Evolutionary conservation across 164 flowering plant genomes (phyloP).

Genomic region (Dillenia turbinata): DNA sequence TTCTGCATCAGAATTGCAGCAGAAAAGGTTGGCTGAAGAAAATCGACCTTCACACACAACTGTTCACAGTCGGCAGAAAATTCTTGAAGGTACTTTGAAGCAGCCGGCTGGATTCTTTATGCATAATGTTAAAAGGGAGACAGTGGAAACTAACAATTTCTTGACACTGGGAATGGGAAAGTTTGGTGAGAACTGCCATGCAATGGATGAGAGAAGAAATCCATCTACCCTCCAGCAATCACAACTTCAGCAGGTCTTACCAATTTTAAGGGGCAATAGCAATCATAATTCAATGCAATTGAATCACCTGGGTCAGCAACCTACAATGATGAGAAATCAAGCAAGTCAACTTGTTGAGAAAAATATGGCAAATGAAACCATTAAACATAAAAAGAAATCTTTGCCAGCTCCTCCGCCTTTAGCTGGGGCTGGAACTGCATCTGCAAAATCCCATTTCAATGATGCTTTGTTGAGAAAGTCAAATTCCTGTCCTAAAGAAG

Average conservation of each 20-base stretch:
- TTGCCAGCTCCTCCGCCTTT: conserved; percentile 5
- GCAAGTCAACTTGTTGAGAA: conserved; percentile 1
- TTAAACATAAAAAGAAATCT: conserved; percentile 4
- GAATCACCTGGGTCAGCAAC: not conserved
- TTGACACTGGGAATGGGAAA: not conserved
- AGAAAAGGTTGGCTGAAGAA: conserved; percentile 1
- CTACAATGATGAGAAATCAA: conserved; percentile 1
- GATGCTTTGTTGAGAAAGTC: conserved; percentile 8
- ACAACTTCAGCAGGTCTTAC: not conserved
- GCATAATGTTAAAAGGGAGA: conserved; percentile 2
- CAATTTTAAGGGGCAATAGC: not conserved
- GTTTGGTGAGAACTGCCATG: not conserved
- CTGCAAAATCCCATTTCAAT: not conserved
- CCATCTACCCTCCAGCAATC: conserved; percentile 2
- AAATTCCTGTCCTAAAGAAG: conserved; percentile 5
- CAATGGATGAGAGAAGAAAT: conserved; percentile 2
- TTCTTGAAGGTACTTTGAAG: conserved; percentile 6
- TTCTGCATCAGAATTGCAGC: conserved; percentile 11
- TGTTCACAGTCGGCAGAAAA: not conserved
- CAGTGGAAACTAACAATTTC: not conserved
- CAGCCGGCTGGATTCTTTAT: conserved; percentile 1
- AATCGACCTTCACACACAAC: not conserved
- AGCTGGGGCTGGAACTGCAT: not conserved
- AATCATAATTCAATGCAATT: not conserved
- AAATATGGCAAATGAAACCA: not conserved